phyloP scores from a whole-genome alignment of 2,329 filamentous ascomycete species.

The Clonostachys sp. region DNA sequence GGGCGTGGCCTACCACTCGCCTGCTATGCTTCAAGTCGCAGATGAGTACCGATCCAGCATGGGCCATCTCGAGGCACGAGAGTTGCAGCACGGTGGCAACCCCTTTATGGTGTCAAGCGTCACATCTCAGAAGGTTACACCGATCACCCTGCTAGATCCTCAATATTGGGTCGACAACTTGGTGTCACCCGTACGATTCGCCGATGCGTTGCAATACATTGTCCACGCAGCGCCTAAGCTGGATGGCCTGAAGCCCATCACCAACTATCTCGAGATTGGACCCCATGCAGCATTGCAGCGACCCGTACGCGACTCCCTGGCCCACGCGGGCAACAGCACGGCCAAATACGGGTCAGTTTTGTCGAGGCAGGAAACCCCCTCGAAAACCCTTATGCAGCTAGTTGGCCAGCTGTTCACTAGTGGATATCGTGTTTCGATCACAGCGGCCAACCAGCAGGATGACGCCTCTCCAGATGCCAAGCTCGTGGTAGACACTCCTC shows the following conservation, averaged over 20 bases:
- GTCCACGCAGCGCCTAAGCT: too few relatives aligned
- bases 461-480: not conserved
- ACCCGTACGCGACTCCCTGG: not conserved
- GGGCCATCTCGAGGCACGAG: not conserved
- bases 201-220: not conserved
- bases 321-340: too few relatives aligned
- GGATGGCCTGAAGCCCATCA: too few relatives aligned
- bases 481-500: slow-evolving; percentile 6
- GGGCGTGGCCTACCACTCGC: slow-evolving; percentile 10
- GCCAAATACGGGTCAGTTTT: not conserved
- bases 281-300: not conserved
- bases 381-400: not conserved
- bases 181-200: slow-evolving; percentile 11
- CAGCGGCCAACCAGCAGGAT: not conserved
- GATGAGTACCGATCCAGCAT: slow-evolving; percentile 9
- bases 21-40: slow-evolving; percentile 9
- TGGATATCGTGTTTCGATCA: not conserved
- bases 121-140: too few relatives aligned
- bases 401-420: not conserved
- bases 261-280: not conserved
- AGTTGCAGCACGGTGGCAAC: not conserved
- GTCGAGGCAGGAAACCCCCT: not conserved
- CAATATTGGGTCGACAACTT: slow-evolving; percentile 12
- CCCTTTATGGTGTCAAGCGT: too few relatives aligned
- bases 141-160: not conserved